phyloP scores from a whole-genome alignment of 1,139 yeast species.

The Yamadazyma atlantica region DNA sequence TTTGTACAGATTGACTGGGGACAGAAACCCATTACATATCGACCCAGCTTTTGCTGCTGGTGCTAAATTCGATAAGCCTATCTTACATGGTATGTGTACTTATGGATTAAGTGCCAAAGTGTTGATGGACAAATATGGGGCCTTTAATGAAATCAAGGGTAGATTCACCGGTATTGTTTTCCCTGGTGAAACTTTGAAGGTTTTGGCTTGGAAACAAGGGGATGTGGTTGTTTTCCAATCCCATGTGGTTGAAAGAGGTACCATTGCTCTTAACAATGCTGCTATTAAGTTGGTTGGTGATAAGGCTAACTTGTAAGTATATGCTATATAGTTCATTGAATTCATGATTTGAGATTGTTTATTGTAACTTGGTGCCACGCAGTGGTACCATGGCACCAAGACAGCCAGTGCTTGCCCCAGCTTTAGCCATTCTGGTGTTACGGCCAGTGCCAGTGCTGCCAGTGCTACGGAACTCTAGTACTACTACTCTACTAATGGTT shows the following conservation, averaged over 20 bases:
- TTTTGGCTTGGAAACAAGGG: conserved; percentile 80
- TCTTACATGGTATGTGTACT: conserved; percentile 89
- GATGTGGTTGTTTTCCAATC: conserved; percentile 79
- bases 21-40: conserved; percentile 91
- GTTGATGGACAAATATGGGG: conserved; percentile 77
- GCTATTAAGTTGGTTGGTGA: conserved; percentile 66
- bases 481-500: background rate
- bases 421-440: too few relatives aligned
- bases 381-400: too few relatives aligned
- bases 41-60: conserved; percentile 90
- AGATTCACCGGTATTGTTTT: conserved; percentile 90
- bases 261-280: conserved; percentile 82
- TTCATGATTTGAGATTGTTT: background rate
- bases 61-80: conserved; percentile 84
- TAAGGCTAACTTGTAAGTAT: conserved; percentile 40
- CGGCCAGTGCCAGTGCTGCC: too few relatives aligned
- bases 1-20: conserved; percentile 88
- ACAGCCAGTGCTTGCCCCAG: too few relatives aligned
- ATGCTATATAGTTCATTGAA: conserved; percentile 2
- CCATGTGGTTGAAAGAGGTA: conserved; percentile 74
- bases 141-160: conserved; percentile 81
- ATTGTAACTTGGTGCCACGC: too few relatives aligned
- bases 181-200: conserved; percentile 92
- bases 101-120: conserved; percentile 82
- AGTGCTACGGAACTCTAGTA: too few relatives aligned